These are phyloP conservation scores for Aspergillus cejpii DNA, from an alignment of 2,329 filamentous ascomycete species.

Conservation along the genomic window DNA sequence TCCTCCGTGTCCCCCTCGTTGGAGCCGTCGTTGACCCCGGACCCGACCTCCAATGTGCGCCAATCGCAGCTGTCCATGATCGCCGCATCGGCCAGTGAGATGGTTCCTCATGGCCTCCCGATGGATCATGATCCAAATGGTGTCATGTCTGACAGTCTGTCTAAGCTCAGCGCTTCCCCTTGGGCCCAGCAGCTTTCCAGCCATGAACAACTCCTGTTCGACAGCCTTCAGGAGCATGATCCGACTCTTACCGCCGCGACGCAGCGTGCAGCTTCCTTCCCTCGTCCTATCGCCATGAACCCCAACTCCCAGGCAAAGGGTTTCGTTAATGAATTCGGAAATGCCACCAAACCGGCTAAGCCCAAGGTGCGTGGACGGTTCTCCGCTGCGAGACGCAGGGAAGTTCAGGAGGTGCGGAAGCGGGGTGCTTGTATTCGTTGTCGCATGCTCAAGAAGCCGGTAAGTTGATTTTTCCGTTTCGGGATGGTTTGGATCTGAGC, in stretches of 20 bases:
- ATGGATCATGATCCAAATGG: constrained; percentile 30
- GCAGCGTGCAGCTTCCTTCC: constrained; percentile 36
- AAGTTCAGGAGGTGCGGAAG: constrained; percentile 55
- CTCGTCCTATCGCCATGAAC: constrained; percentile 41
- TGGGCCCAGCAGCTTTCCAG: constrained; percentile 35
- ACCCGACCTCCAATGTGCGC: constrained; percentile 33
- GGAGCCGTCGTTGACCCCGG: constrained; percentile 31
- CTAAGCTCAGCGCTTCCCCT: constrained; percentile 21
- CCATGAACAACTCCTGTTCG: constrained; percentile 36
- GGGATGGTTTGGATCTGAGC: background rate
- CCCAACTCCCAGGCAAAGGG: constrained; percentile 36
- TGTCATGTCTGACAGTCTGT: constrained; percentile 23
- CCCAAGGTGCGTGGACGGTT: constrained; percentile 51
- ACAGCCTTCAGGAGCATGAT: constrained; percentile 38
- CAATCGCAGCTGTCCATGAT: constrained; percentile 43
- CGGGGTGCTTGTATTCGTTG: constrained; percentile 57
- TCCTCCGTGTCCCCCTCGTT: constrained; percentile 33
- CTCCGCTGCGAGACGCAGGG: constrained; percentile 49
- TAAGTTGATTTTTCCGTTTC: constrained; percentile 18
- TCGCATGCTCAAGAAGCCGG: constrained; percentile 58
- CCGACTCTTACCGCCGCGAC: constrained; percentile 35
- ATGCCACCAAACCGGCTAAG: constrained; percentile 39
- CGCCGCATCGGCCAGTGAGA: constrained; percentile 43
- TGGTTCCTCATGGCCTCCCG: constrained; percentile 36
- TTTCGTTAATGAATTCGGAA: constrained; percentile 38